A percentile compares a stretch with the other conserved stretches of the same genome.
These are phyloP conservation scores for Penicillium sp. DNA, from an alignment of 2,329 filamentous ascomycete species.

Conservation along the genomic window DNA sequence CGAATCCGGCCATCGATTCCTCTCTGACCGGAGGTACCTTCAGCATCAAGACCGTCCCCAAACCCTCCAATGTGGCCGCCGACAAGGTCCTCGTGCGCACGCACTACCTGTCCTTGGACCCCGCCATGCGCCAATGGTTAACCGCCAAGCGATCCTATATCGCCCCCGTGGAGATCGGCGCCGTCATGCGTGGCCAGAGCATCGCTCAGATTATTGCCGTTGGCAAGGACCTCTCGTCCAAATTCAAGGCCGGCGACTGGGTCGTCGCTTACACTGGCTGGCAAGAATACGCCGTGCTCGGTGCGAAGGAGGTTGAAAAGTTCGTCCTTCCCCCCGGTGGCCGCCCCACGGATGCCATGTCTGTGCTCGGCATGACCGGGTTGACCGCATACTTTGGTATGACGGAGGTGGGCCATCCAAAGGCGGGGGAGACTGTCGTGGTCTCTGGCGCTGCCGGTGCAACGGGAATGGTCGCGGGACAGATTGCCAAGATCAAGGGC, in stretches of 20 bases:
- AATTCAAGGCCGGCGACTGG: slow-evolving; percentile 36
- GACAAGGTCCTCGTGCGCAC: slow-evolving; percentile 56
- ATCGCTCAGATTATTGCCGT: slow-evolving; percentile 55
- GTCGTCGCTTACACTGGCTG: slow-evolving; percentile 56
- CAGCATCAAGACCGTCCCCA: slow-evolving; percentile 24
- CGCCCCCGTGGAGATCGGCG: slow-evolving; percentile 61
- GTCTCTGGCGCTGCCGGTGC: slow-evolving; percentile 73
- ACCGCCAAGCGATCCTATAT: slow-evolving; percentile 57
- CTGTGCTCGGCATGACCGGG: slow-evolving; percentile 60
- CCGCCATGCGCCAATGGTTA: slow-evolving; percentile 70
- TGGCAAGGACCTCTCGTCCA: slow-evolving; percentile 42
- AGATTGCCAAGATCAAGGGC: slow-evolving; percentile 70
- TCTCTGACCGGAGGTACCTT: slow-evolving; percentile 32
- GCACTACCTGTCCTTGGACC: slow-evolving; percentile 64
- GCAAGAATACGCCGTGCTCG: slow-evolving; percentile 59
- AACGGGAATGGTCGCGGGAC: slow-evolving; percentile 68
- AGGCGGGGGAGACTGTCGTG: slow-evolving; percentile 67
- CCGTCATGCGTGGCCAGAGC: slow-evolving; percentile 60
- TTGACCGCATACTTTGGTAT: slow-evolving; percentile 74
- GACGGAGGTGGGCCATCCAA: slow-evolving; percentile 60
- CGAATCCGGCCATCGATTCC: slow-evolving; percentile 32
- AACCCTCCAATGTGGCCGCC: slow-evolving; percentile 29
- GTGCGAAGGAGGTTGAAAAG: slow-evolving; percentile 46
- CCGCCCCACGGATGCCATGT: slow-evolving; percentile 55
- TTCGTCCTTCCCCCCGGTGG: slow-evolving; percentile 43